Conservation (phyloP, 352 stramenopile species). For the Pythium vanterpoolii region DNA sequence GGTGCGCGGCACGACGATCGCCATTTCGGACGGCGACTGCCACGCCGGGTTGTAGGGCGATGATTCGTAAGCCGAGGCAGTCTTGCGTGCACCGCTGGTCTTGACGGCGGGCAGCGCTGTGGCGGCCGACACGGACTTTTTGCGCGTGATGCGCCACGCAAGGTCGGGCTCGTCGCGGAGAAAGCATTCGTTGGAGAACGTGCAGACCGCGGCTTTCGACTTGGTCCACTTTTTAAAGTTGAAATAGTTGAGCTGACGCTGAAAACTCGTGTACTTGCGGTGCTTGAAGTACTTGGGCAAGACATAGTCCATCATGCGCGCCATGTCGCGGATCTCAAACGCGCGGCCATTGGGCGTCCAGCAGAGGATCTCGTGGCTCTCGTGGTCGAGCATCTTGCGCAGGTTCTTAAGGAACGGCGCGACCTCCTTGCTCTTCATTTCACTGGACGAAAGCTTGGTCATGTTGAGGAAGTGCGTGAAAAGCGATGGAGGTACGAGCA, state of each 20-base stretch:
- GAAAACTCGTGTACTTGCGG: constrained; percentile 84
- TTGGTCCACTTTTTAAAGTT: constrained; percentile 79
- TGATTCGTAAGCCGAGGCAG: not conserved
- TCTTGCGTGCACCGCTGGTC: constrained; percentile 3
- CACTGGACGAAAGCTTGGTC: not conserved
- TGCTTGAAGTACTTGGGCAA: constrained; percentile 87
- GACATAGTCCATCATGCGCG: constrained; percentile 52
- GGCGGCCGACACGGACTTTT: constrained; percentile 41
- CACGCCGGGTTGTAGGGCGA: constrained; percentile 9
- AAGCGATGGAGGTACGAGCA: not conserved
- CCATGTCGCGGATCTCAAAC: constrained; percentile 84
- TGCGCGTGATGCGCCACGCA: constrained; percentile 58
- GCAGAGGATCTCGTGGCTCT: constrained; percentile 39
- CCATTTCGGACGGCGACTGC: constrained; percentile 21
- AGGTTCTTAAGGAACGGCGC: constrained; percentile 57
- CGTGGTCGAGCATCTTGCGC: constrained; percentile 49
- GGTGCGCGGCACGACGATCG: constrained; percentile 25
- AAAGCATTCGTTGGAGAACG: constrained; percentile 72
- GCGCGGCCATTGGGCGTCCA: constrained; percentile 60
- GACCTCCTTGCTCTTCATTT: constrained; percentile 27
- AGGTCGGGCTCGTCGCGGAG: constrained; percentile 54
- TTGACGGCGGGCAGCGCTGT: constrained; percentile 1
- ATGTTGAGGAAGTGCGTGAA: not conserved
- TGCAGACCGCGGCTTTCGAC: constrained; percentile 70
- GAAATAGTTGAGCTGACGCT: constrained; percentile 87